Percentiles rank a stretch among this genome's conserved stretches.
Evolutionary conservation across 371 early-diverging fungal species (phyloP).

Genomic region (Rhizomucor miehei): DNA sequence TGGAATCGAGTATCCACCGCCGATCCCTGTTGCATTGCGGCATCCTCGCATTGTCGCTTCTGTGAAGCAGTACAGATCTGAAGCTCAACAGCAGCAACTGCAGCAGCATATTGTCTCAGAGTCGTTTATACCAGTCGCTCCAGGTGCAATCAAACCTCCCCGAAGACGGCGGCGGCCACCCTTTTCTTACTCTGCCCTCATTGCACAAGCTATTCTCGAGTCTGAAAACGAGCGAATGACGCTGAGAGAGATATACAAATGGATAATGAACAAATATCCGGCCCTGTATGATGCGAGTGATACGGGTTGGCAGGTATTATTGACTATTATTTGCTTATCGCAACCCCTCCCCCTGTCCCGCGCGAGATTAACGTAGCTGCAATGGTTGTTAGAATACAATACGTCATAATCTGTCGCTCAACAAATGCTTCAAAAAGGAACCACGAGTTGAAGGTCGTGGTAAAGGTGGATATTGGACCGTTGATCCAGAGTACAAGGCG

Average conservation of each 20-base stretch:
- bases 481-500: constrained; percentile 28
- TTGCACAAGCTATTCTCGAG: constrained; percentile 69
- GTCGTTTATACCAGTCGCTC: constrained; percentile 47
- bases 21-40: constrained; percentile 43
- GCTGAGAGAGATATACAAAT: constrained; percentile 69
- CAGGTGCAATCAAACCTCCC: constrained; percentile 37
- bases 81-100: constrained; percentile 41
- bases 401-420: constrained; percentile 76
- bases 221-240: constrained; percentile 60
- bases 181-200: constrained; percentile 72
- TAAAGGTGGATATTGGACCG: constrained; percentile 58
- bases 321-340: not conserved
- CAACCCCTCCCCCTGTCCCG: not conserved
- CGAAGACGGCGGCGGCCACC: constrained; percentile 67
- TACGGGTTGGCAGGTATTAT: constrained; percentile 65
- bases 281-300: constrained; percentile 66
- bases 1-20: constrained; percentile 29
- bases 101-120: constrained; percentile 46
- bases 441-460: constrained; percentile 54
- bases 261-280: constrained; percentile 68
- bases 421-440: constrained; percentile 67
- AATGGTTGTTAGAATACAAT: constrained; percentile 62
- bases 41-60: constrained; percentile 35
- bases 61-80: constrained; percentile 37
- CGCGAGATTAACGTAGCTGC: not conserved